A percentile compares a stretch with the other conserved stretches of the same genome.
Evolutionary conservation across 164 flowering plant genomes (phyloP).

Genomic region (Annona cherimola): DNA sequence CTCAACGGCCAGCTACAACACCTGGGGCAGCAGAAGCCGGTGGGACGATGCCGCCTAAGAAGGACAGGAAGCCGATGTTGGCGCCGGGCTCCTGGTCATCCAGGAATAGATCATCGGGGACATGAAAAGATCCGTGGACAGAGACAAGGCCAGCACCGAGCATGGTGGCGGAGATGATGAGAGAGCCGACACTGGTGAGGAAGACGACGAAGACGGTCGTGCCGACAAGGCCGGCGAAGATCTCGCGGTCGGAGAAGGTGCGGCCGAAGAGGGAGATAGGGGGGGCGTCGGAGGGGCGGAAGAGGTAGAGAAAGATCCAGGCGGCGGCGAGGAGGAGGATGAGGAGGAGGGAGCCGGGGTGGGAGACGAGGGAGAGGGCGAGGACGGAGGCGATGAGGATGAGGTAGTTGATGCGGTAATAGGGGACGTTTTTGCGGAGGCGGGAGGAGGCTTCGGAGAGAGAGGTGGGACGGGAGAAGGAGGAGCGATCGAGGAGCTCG

Average conservation of each 20-base stretch:
- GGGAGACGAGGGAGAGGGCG: constrained; percentile 58
- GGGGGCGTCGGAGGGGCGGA: constrained; percentile 66
- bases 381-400: constrained; percentile 39
- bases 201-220: constrained; percentile 50
- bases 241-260: constrained; percentile 55
- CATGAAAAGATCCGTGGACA: constrained; percentile 64
- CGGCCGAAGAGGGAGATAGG: constrained; percentile 51
- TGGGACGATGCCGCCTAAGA: constrained; percentile 42
- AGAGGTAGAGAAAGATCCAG: constrained; percentile 74
- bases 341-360: constrained; percentile 63
- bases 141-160: constrained; percentile 50
- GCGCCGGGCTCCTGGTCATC: constrained; percentile 54
- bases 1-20: too few species aligned
- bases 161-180: constrained; percentile 56
- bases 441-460: constrained; percentile 66
- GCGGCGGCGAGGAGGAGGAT: constrained; percentile 52
- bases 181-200: constrained; percentile 71
- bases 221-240: constrained; percentile 37
- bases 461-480: constrained; percentile 58
- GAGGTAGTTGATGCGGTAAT: constrained; percentile 72
- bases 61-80: constrained; percentile 55
- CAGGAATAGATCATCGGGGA: constrained; percentile 73
- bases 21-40: too few species aligned
- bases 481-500: constrained; percentile 64
- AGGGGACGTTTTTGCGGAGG: constrained; percentile 63